These are phyloP conservation scores for Hygrophoropsis aurantiaca DNA, from an alignment of 768 basidiomycete genomes.

Conservation along the genomic window DNA sequence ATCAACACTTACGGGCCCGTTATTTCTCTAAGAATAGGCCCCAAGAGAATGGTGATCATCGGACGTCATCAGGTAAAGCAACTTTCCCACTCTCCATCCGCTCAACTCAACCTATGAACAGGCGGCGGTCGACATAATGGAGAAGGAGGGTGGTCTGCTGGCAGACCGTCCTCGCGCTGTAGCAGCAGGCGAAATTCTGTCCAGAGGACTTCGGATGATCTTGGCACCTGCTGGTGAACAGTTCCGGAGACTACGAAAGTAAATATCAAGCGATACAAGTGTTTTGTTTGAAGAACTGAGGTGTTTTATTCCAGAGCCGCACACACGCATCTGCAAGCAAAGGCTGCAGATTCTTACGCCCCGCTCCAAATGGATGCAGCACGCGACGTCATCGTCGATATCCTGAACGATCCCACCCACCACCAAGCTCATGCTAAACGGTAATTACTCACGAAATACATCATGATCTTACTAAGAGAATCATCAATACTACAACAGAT, in stretches of 20 bases:
- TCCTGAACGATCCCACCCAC: slow-evolving; percentile 30
- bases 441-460: slow-evolving; percentile 40
- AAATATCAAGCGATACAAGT: slow-evolving; percentile 6
- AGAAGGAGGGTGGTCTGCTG: slow-evolving; percentile 58
- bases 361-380: slow-evolving; percentile 44
- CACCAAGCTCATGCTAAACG: slow-evolving; percentile 59
- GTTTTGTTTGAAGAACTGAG: not conserved
- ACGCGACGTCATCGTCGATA: slow-evolving; percentile 29
- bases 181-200: slow-evolving; percentile 58
- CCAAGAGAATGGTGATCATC: slow-evolving; percentile 29
- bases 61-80: slow-evolving; percentile 37
- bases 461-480: slow-evolving; percentile 45
- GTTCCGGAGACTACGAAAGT: slow-evolving; percentile 64
- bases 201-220: slow-evolving; percentile 57
- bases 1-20: slow-evolving; percentile 61
- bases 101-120: slow-evolving; percentile 13
- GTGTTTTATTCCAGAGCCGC: slow-evolving; percentile 40
- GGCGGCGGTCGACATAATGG: slow-evolving; percentile 66
- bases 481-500: slow-evolving; percentile 13
- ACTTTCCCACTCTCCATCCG: not conserved
- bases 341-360: slow-evolving; percentile 46
- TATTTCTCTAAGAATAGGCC: slow-evolving; percentile 54
- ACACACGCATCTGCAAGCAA: slow-evolving; percentile 59
- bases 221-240: slow-evolving; percentile 56
- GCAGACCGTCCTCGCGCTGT: slow-evolving; percentile 56